Conservation (phyloP, 2,329 filamentous ascomycete species). For the Sporothrix dimorphospora region DNA sequence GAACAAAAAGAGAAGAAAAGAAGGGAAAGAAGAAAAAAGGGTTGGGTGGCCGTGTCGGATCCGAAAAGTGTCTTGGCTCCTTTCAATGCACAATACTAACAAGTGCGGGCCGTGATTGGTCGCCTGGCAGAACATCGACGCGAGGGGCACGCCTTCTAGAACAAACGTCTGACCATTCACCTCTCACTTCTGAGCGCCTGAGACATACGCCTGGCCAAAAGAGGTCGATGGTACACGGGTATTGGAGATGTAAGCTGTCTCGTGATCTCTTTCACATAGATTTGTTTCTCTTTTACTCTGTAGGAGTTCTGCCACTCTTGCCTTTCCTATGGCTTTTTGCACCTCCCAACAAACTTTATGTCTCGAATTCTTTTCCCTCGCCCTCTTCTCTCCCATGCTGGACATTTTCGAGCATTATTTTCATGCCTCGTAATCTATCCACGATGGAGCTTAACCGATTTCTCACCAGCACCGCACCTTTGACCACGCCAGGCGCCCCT, state of each 20-base stretch:
- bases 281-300: neutral
- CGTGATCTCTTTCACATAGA: neutral
- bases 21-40: neutral
- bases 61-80: constrained; percentile 4
- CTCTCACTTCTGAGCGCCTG: neutral
- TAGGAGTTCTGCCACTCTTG: no score
- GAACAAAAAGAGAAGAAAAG: neutral
- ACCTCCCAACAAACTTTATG: neutral
- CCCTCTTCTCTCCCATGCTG: no score
- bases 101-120: constrained; percentile 16
- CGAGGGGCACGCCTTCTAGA: neutral
- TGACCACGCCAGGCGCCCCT: neutral
- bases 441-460: no score
- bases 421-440: no score
- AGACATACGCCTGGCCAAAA: neutral
- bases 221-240: neutral
- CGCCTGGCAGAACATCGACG: neutral
- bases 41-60: neutral
- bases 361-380: neutral
- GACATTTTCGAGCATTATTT: no score
- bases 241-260: neutral
- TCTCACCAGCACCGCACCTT: no score
- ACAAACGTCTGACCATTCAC: neutral
- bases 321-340: no score
- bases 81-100: constrained; percentile 27